phyloP scores from a whole-genome alignment of 257 asterid species.

The Solanum appendiculatum region DNA sequence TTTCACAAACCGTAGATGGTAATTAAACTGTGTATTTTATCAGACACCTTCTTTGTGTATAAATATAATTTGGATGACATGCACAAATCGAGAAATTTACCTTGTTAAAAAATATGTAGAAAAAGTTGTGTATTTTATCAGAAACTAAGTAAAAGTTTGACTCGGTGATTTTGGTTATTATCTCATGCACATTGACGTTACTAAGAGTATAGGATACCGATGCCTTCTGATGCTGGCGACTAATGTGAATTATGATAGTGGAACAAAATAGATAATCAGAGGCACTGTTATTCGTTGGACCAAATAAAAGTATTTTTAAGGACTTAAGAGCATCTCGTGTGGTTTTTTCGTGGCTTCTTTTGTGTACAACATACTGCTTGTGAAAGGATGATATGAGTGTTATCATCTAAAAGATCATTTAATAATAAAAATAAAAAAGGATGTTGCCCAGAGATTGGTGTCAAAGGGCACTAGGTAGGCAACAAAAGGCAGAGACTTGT shows the following conservation, averaged over 20 bases:
- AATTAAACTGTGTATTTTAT: neutral
- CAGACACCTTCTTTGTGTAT: neutral
- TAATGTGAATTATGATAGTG: neutral
- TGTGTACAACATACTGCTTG: neutral
- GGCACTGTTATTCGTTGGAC: neutral
- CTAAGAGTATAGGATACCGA: neutral
- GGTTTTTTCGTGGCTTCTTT: neutral
- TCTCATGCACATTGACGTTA: neutral
- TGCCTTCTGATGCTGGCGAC: neutral
- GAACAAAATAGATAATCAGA: neutral
- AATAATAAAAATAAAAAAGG: neutral
- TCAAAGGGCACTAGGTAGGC: neutral
- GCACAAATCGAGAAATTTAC: neutral
- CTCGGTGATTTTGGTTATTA: neutral
- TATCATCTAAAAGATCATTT: neutral
- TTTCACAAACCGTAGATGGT: neutral
- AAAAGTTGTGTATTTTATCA: neutral
- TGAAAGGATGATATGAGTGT: neutral
- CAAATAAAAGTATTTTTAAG: neutral
- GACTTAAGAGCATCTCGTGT: neutral
- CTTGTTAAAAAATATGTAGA: neutral
- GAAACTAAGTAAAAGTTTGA: neutral
- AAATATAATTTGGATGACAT: neutral
- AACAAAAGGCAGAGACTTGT: neutral
- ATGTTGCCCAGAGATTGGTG: neutral